Conservation (phyloP, 257 asterid genomes). For the Nicotiana obtusifolia region DNA sequence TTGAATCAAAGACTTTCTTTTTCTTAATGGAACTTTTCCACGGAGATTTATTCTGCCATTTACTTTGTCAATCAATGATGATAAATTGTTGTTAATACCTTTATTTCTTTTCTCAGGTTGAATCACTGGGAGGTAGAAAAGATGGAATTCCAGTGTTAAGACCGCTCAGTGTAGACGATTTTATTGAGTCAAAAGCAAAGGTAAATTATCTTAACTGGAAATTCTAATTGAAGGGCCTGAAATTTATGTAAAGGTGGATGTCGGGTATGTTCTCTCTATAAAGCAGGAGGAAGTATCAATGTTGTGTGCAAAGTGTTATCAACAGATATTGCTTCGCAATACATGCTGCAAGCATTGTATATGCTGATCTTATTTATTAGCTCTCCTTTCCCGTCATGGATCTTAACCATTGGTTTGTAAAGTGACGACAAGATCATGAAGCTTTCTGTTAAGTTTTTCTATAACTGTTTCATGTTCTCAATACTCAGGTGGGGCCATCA, state of each 20-base stretch:
- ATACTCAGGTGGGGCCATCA: slow-evolving; percentile 87
- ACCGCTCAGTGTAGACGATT: slow-evolving; percentile 72
- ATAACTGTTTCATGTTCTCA: neutral
- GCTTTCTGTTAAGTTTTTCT: neutral
- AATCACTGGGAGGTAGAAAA: slow-evolving; percentile 40
- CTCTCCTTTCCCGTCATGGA: neutral
- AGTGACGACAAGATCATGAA: neutral
- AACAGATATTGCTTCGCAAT: neutral
- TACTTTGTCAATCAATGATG: neutral
- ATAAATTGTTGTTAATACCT: neutral
- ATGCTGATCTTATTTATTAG: neutral
- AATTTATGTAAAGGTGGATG: neutral
- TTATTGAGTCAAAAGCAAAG: slow-evolving; percentile 75
- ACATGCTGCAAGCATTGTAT: neutral
- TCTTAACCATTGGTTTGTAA: neutral
- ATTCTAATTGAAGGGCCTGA: neutral
- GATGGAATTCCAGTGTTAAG: slow-evolving; percentile 41
- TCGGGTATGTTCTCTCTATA: neutral
- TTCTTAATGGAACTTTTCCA: neutral
- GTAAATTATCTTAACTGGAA: slow-evolving; percentile 30
- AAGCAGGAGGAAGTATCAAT: neutral
- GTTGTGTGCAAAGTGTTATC: neutral
- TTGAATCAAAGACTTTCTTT: neutral
- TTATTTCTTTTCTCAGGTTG: slow-evolving; percentile 3
- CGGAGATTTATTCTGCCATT: neutral